phyloP scores from a whole-genome alignment of 768 basidiomycete species.

The Inosperma sp. region DNA sequence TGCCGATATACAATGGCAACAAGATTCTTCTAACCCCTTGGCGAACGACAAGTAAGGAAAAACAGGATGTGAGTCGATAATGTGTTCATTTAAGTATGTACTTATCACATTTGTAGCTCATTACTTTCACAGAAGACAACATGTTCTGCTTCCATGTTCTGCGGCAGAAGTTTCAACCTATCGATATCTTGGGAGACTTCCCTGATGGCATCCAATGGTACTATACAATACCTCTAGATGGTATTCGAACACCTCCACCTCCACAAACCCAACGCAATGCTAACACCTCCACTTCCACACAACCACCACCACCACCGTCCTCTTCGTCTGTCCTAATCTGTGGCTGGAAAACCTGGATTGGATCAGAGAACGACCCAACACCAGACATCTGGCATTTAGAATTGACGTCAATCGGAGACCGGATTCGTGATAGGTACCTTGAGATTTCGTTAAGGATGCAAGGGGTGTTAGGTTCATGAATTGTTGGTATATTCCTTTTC shows the following conservation, averaged over 20 bases:
- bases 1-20: constrained; percentile 20
- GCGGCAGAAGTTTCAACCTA: neutral
- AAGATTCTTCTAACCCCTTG: constrained; percentile 26
- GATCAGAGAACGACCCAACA: neutral
- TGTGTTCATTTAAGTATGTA: neutral
- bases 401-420: neutral
- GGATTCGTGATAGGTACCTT: too few relatives aligned
- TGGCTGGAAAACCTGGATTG: neutral
- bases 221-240: neutral
- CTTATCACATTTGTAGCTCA: neutral
- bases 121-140: neutral
- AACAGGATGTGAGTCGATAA: neutral
- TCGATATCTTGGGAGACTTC: neutral
- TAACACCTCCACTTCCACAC: neutral
- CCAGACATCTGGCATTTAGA: constrained; percentile 4
- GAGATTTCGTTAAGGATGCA: too few relatives aligned
- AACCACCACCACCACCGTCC: neutral
- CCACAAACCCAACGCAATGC: neutral
- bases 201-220: neutral
- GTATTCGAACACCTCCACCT: neutral
- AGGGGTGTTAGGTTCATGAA: too few relatives aligned
- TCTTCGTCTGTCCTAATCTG: constrained; percentile 1
- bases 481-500: too few relatives aligned
- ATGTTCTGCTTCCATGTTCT: neutral
- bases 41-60: constrained; percentile 8